Evolutionary conservation across 257 asterid genomes (phyloP).

Genomic region (Fraxinus americana): DNA sequence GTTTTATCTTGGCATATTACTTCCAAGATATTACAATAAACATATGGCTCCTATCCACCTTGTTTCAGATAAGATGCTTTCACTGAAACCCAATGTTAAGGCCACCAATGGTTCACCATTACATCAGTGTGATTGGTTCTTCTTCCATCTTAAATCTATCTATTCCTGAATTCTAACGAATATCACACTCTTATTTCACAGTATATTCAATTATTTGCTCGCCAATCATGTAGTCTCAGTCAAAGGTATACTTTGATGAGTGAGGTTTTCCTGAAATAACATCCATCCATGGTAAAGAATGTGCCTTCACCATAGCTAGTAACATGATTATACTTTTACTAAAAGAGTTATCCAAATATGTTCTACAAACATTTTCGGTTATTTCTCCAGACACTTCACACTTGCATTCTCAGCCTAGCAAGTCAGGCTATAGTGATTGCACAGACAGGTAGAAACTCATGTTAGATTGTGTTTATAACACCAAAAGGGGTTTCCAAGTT

Average conservation of each 20-base stretch:
- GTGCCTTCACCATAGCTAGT: background rate
- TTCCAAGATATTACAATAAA: background rate
- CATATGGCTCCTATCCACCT: conserved; percentile 8
- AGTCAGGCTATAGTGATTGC: background rate
- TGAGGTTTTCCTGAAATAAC: background rate
- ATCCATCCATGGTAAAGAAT: background rate
- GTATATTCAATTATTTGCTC: background rate
- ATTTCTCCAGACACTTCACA: background rate
- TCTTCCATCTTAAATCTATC: background rate
- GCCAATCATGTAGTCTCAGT: background rate
- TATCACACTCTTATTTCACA: background rate
- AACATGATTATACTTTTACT: background rate
- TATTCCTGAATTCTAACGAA: background rate
- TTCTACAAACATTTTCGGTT: background rate
- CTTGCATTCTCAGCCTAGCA: background rate
- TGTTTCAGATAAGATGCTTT: background rate
- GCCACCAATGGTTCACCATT: background rate
- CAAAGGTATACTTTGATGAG: background rate
- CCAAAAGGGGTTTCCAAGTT: conserved; percentile 3
- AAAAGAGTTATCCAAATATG: background rate
- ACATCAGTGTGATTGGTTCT: background rate
- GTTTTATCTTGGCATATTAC: background rate
- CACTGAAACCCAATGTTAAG: background rate
- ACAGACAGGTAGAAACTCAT: conserved; percentile 5
- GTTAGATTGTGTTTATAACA: background rate